A percentile compares a stretch with the other conserved stretches of the same genome.
These are phyloP conservation scores for Cyclotella distinguenda DNA, from an alignment of 108 stramenopile genomes.

Conservation along the genomic window DNA sequence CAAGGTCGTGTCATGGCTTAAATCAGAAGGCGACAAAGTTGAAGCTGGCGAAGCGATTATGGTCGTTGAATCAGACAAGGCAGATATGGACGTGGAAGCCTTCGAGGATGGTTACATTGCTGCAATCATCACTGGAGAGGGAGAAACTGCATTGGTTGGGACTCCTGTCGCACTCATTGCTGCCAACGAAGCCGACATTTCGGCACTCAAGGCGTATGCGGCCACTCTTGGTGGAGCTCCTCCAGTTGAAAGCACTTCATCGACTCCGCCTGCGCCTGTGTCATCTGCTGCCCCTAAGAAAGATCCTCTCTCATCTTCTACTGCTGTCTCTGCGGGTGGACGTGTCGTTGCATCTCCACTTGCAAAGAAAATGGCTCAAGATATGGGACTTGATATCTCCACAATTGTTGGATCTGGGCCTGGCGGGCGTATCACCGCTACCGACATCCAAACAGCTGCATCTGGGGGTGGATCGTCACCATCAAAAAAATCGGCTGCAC, in stretches of 20 bases:
- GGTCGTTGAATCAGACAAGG: constrained; percentile 98
- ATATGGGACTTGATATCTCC: constrained; percentile 83
- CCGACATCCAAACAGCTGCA: constrained; percentile 77
- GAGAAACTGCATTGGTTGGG: constrained; percentile 88
- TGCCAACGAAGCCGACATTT: constrained; percentile 76
- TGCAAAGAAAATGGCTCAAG: constrained; percentile 88
- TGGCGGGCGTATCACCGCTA: constrained; percentile 85
- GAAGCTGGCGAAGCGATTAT: constrained; percentile 93
- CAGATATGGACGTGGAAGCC: constrained; percentile 98
- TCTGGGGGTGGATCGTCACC: constrained; percentile 56
- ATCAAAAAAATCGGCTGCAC: constrained; percentile 53
- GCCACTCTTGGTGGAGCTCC: constrained; percentile 52
- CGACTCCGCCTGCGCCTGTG: constrained; percentile 58
- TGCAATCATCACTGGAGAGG: constrained; percentile 90
- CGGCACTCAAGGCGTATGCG: constrained; percentile 81
- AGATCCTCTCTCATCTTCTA: constrained; percentile 54
- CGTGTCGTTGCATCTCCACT: constrained; percentile 93
- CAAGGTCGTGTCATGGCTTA: constrained; percentile 95
- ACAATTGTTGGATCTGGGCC: constrained; percentile 93
- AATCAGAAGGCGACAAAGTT: constrained; percentile 89
- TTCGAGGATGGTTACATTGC: constrained; percentile 96
- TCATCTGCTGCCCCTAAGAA: constrained; percentile 62
- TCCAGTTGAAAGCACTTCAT: constrained; percentile 33
- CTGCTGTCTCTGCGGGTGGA: constrained; percentile 66
- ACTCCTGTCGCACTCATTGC: constrained; percentile 91